phyloP scores from a whole-genome alignment of 495 filamentous ascomycete species.

The Neurospora hispaniola region DNA sequence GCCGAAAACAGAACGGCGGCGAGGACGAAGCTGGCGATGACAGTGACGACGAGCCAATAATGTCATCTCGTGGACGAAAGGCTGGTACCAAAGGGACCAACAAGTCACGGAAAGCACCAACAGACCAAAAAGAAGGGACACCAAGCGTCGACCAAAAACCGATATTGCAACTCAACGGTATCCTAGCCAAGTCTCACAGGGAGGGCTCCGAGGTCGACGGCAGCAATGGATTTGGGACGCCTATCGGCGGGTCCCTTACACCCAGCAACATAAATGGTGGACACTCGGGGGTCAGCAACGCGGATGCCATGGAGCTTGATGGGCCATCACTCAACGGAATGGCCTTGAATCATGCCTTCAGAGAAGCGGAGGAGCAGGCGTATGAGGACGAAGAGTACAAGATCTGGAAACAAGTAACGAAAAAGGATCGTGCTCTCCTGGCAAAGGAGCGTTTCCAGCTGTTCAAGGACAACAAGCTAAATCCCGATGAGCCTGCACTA shows the following conservation, averaged over 20 bases:
- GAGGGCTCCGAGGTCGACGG: slow-evolving; percentile 48
- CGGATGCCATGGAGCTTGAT: slow-evolving; percentile 75
- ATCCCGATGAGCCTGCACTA: slow-evolving; percentile 77
- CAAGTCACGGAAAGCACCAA: slow-evolving; percentile 68
- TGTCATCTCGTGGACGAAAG: slow-evolving; percentile 89
- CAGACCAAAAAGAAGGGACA: slow-evolving; percentile 70
- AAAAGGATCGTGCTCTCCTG: slow-evolving; percentile 84
- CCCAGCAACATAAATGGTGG: slow-evolving; percentile 61
- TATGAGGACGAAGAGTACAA: slow-evolving; percentile 83
- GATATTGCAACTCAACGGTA: slow-evolving; percentile 41
- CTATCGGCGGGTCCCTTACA: slow-evolving; percentile 65
- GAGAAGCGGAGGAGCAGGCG: slow-evolving; percentile 41
- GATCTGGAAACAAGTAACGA: slow-evolving; percentile 97
- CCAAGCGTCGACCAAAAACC: slow-evolving; percentile 57
- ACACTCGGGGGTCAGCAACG: slow-evolving; percentile 53
- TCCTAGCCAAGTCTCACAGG: slow-evolving; percentile 33
- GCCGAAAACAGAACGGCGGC: slow-evolving; percentile 61
- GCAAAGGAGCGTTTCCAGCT: slow-evolving; percentile 71
- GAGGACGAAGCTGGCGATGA: slow-evolving; percentile 79
- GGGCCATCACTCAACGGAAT: slow-evolving; percentile 54
- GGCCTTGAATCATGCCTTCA: slow-evolving; percentile 40
- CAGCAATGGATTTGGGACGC: slow-evolving; percentile 78
- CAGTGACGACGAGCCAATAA: slow-evolving; percentile 96
- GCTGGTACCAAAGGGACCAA: slow-evolving; percentile 67
- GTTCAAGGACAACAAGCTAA: slow-evolving; percentile 74